These are phyloP conservation scores for Metarhizium sp. DNA, from an alignment of 2,329 filamentous ascomycete species.

Conservation along the genomic window DNA sequence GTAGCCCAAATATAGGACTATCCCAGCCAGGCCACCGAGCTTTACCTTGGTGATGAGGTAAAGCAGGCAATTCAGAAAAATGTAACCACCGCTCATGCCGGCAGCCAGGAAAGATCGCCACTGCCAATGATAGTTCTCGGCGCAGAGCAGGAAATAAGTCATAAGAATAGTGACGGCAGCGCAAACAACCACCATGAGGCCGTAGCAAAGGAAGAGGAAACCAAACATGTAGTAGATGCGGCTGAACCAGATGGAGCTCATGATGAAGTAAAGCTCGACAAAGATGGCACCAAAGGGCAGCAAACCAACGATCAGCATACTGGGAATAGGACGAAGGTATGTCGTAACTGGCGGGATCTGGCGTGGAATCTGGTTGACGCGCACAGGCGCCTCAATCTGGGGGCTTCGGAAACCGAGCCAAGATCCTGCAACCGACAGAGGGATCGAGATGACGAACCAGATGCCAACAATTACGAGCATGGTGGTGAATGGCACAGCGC, in stretches of 20 bases:
- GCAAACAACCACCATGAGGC: constrained; percentile 91
- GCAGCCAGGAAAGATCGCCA: constrained; percentile 92
- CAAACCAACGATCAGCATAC: constrained; percentile 84
- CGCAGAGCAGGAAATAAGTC: constrained; percentile 92
- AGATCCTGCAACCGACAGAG: constrained; percentile 79
- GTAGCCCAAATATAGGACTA: constrained; percentile 89
- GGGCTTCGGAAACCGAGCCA: constrained; percentile 83
- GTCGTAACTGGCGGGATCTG: constrained; percentile 81
- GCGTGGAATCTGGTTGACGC: constrained; percentile 94
- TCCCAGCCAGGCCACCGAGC: constrained; percentile 75
- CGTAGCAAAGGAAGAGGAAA: constrained; percentile 96
- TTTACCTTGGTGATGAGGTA: constrained; percentile 87
- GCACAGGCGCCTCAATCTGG: constrained; percentile 68
- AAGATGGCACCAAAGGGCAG: constrained; percentile 95
- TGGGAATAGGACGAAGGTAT: constrained; percentile 79
- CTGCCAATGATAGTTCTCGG: constrained; percentile 98
- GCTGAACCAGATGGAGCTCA: constrained; percentile 98
- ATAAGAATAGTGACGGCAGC: constrained; percentile 87
- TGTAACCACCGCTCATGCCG: constrained; percentile 82
- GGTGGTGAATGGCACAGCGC: constrained; percentile 90
- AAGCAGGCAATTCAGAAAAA: constrained; percentile 82
- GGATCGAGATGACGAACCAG: constrained; percentile 95
- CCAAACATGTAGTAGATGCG: constrained; percentile 99
- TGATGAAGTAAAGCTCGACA: constrained; percentile 97
- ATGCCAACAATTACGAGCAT: constrained; percentile 91